Evolutionary conservation across 2,329 filamentous ascomycete genomes (phyloP), one percentile per base, ranked within the genome.

Genomic region (Aspergillus novoparasiticus): DNA sequence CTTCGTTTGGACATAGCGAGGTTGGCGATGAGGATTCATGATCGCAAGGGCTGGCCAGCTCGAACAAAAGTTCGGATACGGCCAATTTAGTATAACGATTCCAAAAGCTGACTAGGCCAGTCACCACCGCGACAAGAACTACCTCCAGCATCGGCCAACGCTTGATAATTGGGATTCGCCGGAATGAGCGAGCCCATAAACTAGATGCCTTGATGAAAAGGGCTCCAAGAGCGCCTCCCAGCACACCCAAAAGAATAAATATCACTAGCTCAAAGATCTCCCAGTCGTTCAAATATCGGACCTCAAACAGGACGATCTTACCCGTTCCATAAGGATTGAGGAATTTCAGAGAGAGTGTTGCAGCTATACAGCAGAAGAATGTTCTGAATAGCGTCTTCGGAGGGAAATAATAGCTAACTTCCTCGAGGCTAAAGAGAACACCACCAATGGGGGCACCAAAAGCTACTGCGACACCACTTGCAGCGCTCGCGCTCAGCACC

Each of bases 381-480:
- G 95, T 98, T 59, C 95, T 85, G 81, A 99, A 99, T 10, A 99
- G 85, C 0, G 94, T 98, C 81, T 99, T 98, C 6, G 94, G 93
- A 0, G 95, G 94, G 76, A 98, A 98, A 78, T 98, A 98, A 78
- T 98, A 98, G 69, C 81, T 89, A 66, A 98, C 94, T 84, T 98
- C 95, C 78, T 99, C 95, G 34, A 98, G 79, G 39, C 93, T 93
- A 78, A 98, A 98, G 3, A 98, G 84, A 1, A 97, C 93, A 58
- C 94, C 94, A 10, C 93, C 93, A 48, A 91, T 88, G 1, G 94
- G 94, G 1, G 94, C 93, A 43, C 94, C 94, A 75, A 98, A 98
- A 14, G 94, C 94, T 36, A 98, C 94, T 12, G 94, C 92, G 6
- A 98, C 93, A 75, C 94, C 94, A 59, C 93, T 93, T 0, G 94